Conservation (phyloP, 202 grass and related monocot genomes). For the Carex arenaria region DNA sequence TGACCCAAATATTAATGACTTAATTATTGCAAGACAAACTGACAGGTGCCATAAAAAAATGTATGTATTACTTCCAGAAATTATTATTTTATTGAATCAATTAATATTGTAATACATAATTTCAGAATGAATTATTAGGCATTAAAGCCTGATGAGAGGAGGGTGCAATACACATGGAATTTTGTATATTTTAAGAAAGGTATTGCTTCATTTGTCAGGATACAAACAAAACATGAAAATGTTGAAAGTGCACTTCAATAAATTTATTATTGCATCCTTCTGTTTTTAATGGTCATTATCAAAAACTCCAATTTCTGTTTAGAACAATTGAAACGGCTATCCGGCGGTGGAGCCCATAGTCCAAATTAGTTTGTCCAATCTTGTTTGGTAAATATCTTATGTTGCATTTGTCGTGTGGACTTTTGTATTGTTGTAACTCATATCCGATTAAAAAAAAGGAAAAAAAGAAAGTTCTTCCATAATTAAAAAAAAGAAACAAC, state of each 20-base stretch:
- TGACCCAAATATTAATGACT: neutral
- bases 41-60: neutral
- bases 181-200: neutral
- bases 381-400: neutral
- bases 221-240: neutral
- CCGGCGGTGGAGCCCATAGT: neutral
- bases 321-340: constrained; percentile 5
- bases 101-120: neutral
- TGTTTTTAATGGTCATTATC: neutral
- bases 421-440: neutral
- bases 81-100: neutral
- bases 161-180: neutral
- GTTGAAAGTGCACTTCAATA: neutral
- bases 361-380: neutral
- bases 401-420: neutral
- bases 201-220: neutral
- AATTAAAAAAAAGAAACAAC: too few species aligned
- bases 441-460: neutral
- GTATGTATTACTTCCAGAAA: neutral
- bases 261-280: neutral
- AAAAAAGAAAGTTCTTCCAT: too few species aligned
- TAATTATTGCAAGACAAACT: neutral
- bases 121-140: neutral
- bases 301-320: neutral
- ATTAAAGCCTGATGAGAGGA: neutral